Conservation (phyloP, 2,329 filamentous ascomycete species). For the Tolypocladium endophyticum region DNA sequence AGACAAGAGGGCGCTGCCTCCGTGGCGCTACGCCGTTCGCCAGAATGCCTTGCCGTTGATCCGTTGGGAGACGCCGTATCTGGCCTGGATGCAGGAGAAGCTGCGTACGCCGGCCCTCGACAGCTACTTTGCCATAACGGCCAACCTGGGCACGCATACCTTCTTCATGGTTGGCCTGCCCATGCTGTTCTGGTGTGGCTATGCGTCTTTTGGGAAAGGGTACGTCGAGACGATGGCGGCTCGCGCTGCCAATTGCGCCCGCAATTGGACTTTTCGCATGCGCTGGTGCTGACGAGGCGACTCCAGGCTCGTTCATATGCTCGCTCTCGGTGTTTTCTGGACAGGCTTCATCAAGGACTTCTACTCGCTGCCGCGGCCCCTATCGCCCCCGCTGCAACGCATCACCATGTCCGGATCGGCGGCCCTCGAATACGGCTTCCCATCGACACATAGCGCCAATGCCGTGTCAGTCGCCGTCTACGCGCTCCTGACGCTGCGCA, state of each 20-base stretch:
- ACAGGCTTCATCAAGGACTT: conserved; percentile 93
- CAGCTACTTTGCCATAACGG: conserved; percentile 92
- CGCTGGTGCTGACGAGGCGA: not conserved
- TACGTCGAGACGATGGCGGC: conserved; percentile 34
- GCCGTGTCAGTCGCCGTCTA: conserved; percentile 91
- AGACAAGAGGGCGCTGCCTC: conserved; percentile 77
- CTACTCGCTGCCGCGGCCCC: conserved; percentile 79
- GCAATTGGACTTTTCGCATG: not conserved
- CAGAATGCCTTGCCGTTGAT: conserved; percentile 76
- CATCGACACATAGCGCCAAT: conserved; percentile 94
- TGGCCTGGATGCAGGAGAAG: conserved; percentile 74
- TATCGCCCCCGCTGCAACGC: conserved; percentile 83
- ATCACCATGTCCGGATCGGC: conserved; percentile 97
- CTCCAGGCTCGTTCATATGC: conserved; percentile 57
- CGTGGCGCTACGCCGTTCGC: conserved; percentile 81
- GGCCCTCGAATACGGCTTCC: conserved; percentile 92
- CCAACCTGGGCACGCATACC: conserved; percentile 93
- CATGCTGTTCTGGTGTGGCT: conserved; percentile 93
- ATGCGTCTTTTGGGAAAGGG: conserved; percentile 76
- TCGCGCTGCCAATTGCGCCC: not conserved
- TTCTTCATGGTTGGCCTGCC: conserved; percentile 97
- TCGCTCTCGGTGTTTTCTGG: conserved; percentile 71
- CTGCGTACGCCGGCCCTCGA: conserved; percentile 78
- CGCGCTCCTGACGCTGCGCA: conserved; percentile 59
- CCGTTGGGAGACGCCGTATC: conserved; percentile 89